Evolutionary conservation across 2,329 filamentous ascomycete species (phyloP), one percentile per base, ranked within the genome.

Genomic region (Aspergillus transmontanensis): DNA sequence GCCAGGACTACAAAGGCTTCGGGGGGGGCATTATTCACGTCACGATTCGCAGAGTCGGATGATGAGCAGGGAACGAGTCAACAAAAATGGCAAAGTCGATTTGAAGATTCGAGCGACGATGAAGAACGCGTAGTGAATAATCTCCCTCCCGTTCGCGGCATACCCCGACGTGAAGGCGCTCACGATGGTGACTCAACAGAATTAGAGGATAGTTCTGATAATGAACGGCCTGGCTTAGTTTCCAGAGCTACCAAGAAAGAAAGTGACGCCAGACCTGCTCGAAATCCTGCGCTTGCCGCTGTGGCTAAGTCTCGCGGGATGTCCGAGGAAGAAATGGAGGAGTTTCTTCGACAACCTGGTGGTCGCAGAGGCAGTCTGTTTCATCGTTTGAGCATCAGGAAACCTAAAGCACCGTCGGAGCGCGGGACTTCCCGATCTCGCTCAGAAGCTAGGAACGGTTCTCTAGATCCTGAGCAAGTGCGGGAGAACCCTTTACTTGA

Each of bases 101-200:
- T 93, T 69, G 87, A 82, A 1, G 89, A 92, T 70, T 92, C 90
- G 1, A 92, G 90, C 71, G 90, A 92, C 72, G 90, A 93, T 60
- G 89, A 91, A 21, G 81, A 82, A 16, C 78, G 75, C 32, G 61
- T 53, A 19, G 59, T 57, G 21, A 79, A 71, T 51, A 77, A 69
- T 67, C 78, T 83, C 34, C 80, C 80, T 26, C 87, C 84, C 54
- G 87, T 89, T 2, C 83, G 85, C 63, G 86, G 86, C 50, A 90
- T 87, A 62, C 88, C 83, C 16, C 84, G 81, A 56, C 86, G 76
- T n/a, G 78, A 83, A 59, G 84, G 87, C 60, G 82, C 83, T 57
- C 82, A 88, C 58, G 85, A 89, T 58, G 85, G 86, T 43, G 88
- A 89, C 63, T 87, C 87, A 1, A 85, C 87, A 21, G 86, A 89